Percentiles rank a stretch among this genome's conserved stretches.
phyloP scores from a whole-genome alignment of 1,284 basidiomycete species.

The Moniliella sp. region DNA sequence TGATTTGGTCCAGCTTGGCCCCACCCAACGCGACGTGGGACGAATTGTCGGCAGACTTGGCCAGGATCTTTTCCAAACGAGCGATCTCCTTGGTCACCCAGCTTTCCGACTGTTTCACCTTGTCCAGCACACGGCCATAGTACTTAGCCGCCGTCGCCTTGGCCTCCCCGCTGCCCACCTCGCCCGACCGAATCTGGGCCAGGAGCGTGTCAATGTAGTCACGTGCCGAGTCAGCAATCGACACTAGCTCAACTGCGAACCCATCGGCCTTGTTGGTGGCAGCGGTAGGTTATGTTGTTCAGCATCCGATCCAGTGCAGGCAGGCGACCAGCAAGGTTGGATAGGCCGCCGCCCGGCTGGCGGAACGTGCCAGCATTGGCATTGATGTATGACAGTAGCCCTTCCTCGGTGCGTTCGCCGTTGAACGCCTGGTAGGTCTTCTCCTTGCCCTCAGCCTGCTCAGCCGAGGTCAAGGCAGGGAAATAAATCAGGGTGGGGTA shows the following conservation, averaged over 20 bases:
- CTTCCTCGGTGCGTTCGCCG: constrained; percentile 45
- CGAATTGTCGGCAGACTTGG: constrained; percentile 43
- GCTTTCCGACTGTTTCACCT: constrained; percentile 48
- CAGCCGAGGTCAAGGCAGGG: neutral
- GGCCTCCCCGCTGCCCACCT: neutral
- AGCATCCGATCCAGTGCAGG: constrained; percentile 32
- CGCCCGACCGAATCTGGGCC: no score
- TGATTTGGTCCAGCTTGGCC: neutral
- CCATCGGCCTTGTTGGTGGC: constrained; percentile 42
- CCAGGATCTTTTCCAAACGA: constrained; percentile 46
- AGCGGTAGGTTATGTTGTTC: neutral
- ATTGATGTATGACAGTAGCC: constrained; percentile 46
- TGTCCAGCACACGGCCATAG: constrained; percentile 51
- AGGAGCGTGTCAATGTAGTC: neutral
- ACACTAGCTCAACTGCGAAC: constrained; percentile 39
- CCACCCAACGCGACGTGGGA: neutral
- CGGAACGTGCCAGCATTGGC: constrained; percentile 65
- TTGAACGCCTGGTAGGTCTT: constrained; percentile 46
- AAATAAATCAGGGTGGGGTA: constrained; percentile 52
- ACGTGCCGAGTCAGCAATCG: neutral
- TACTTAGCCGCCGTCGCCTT: neutral
- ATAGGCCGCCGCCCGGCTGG: constrained; percentile 55
- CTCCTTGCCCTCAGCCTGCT: neutral
- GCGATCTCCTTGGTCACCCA: constrained; percentile 70
- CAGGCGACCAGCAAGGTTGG: constrained; percentile 56